Conservation (phyloP, 768 basidiomycete genomes). For the Pleurotus ostreatus region DNA sequence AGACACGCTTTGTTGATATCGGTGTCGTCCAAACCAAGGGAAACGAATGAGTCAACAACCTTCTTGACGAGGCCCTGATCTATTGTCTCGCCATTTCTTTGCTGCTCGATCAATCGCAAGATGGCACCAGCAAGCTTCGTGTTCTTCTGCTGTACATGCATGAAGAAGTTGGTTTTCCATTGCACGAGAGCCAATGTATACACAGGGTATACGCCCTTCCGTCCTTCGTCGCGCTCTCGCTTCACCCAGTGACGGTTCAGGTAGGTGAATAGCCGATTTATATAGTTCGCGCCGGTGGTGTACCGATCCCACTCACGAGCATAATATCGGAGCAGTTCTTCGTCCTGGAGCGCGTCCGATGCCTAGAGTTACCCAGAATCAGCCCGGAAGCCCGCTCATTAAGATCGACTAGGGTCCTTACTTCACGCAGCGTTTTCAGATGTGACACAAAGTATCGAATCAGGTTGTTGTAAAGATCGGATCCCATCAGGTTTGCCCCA, state of each 20-base stretch:
- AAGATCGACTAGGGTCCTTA: slow-evolving; percentile 12
- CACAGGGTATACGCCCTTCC: slow-evolving; percentile 91
- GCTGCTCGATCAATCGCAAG: slow-evolving; percentile 85
- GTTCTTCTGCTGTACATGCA: slow-evolving; percentile 78
- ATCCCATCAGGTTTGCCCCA: slow-evolving; percentile 94
- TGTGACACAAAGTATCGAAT: slow-evolving; percentile 87
- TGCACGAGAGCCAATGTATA: slow-evolving; percentile 96
- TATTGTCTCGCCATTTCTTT: slow-evolving; percentile 91
- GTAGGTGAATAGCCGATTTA: slow-evolving; percentile 96
- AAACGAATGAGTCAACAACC: slow-evolving; percentile 93
- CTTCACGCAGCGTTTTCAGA: slow-evolving; percentile 61
- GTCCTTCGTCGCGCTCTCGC: slow-evolving; percentile 94
- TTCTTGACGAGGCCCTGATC: slow-evolving; percentile 92
- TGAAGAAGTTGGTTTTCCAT: slow-evolving; percentile 92
- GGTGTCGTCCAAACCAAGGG: slow-evolving; percentile 87
- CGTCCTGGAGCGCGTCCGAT: slow-evolving; percentile 79
- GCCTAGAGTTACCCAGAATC: slow-evolving; percentile 38
- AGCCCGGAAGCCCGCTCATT: no score
- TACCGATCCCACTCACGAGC: slow-evolving; percentile 93
- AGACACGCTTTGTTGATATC: slow-evolving; percentile 92
- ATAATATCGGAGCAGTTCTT: slow-evolving; percentile 87
- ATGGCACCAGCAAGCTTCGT: slow-evolving; percentile 84
- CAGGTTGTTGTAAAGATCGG: slow-evolving; percentile 94
- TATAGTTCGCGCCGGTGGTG: slow-evolving; percentile 95
- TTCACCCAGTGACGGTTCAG: slow-evolving; percentile 99